Base-by-base conservation (phyloP, 805 yeast genomes). In the Cyberlindnera suaveolens region DNA sequence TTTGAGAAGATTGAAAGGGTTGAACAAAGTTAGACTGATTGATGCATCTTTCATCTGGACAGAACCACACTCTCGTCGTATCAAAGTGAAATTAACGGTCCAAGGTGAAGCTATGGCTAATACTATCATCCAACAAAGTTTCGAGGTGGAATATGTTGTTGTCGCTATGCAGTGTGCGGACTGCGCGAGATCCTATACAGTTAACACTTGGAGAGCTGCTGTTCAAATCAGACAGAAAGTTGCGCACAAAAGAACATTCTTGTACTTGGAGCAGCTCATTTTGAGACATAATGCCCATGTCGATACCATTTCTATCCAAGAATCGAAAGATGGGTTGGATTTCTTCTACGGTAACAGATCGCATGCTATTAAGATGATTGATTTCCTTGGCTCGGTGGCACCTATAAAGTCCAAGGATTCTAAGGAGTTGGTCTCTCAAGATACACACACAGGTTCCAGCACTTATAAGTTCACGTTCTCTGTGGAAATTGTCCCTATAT, bases 21-120 rank as follows among this genome's bases (percentile, higher is more conserved):
- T 93, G 53, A 81, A 78, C 52, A 85, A 85, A 58, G 93, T 89
- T 37, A 72, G 96, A 55, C 70, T 93, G 47, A 80, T 88, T 34
- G 98, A 93, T 67, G 99, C 99, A 3, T 77, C 90, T 5, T 93
- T 90, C 57, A 79, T 95, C 48, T 93, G 99, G 99, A 93, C 99
- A 1, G 99, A 93, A 68, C 99, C 99, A 3, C 99, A 93, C 65
- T 89, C 97, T 23, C 78, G 99, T 65, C 82, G 99, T 71, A 80
- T 91, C 47, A 80, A 89, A 64, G 79, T 95, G 50, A 89, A 90
- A 59, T 67, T 93, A 42, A 88, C 97, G 0, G 96, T 93, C 27
- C 98, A 91, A 66, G 97, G 97, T 52, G 99, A 93, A 64, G 97
- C 96, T 19, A 81, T 89, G 78, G 73, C 82, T 26, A 88, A 87